phyloP scores from a whole-genome alignment of 2,329 filamentous ascomycete genomes.

The Trichoderma semiorbis region DNA sequence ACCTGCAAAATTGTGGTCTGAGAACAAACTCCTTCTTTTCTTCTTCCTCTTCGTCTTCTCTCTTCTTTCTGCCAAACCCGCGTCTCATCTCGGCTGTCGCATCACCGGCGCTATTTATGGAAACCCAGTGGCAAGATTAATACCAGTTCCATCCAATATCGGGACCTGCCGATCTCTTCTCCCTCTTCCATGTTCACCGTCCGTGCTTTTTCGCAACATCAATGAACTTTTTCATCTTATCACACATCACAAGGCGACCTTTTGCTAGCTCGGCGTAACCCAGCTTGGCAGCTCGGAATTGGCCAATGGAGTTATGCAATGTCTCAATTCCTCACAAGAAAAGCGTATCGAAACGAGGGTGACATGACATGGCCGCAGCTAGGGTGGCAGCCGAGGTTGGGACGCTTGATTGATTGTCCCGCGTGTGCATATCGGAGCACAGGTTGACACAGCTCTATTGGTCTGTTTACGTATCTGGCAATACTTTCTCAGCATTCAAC shows the following conservation, averaged over 20 bases:
- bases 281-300: neutral
- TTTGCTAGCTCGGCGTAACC: neutral
- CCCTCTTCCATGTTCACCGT: neutral
- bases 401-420: neutral
- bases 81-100: neutral
- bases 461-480: neutral
- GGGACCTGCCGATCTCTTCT: slow-evolving; percentile 10
- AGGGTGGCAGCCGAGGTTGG: neutral
- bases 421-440: neutral
- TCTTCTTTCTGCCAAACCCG: neutral
- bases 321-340: neutral
- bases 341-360: neutral
- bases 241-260: neutral
- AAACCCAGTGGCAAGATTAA: neutral
- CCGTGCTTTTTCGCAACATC: neutral
- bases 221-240: neutral
- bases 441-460: neutral
- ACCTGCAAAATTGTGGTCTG: neutral
- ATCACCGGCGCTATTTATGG: neutral
- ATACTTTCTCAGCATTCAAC: neutral
- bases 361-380: neutral
- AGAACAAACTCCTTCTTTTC: neutral
- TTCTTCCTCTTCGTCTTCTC: neutral
- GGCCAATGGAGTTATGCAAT: neutral
- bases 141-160: neutral